These are phyloP conservation scores for Botrytis medusae DNA, from an alignment of 2,329 filamentous ascomycete genomes.

Conservation along the genomic window DNA sequence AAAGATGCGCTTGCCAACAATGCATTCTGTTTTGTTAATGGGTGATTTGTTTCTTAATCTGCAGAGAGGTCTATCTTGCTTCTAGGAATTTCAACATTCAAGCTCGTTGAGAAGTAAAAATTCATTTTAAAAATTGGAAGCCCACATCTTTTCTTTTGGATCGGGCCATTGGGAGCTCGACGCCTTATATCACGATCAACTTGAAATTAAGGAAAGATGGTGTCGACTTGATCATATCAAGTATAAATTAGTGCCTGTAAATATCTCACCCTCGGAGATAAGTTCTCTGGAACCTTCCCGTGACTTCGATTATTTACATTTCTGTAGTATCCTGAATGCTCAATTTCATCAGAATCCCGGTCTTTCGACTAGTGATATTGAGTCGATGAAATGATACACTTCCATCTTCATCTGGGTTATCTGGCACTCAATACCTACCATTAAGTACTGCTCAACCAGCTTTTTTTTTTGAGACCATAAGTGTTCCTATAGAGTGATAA, in stretches of 20 bases:
- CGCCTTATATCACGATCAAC: neutral
- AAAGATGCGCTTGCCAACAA: neutral
- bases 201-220: neutral
- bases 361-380: neutral
- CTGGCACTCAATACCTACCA: neutral
- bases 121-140: neutral
- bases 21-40: neutral
- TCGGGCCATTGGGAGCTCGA: neutral
- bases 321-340: neutral
- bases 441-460: neutral
- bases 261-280: neutral
- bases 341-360: neutral
- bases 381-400: neutral
- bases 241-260: neutral
- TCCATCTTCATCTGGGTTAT: neutral
- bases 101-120: neutral
- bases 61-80: neutral
- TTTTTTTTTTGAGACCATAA: neutral
- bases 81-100: neutral
- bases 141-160: neutral
- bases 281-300: fast-evolving
- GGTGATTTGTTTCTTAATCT: neutral
- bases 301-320: neutral
- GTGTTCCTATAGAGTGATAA: neutral
- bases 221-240: neutral